Evolutionary conservation across 192 early-diverging fungal genomes (phyloP), one percentile per base, ranked within the genome.

Genomic region (Backusella tarrabulga): DNA sequence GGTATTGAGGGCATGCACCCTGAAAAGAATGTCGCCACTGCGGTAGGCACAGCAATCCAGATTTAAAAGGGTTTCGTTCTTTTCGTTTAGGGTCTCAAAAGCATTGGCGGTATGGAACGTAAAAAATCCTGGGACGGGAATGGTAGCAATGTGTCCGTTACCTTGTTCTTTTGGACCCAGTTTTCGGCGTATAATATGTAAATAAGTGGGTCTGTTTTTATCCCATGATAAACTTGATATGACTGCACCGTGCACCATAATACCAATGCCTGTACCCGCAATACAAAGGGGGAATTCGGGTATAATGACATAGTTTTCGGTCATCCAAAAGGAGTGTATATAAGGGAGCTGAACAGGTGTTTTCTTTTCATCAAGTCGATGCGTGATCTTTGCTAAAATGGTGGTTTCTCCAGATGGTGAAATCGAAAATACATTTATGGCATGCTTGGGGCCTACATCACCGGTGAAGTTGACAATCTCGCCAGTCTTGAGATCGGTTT

Each of bases 261-360:
- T 41, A 5, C 35, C 52, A 4, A 75, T 3, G 2, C 74, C 74
- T 17, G 29, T 75, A 6, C 44, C 56, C 11, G 56, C 21, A 75
- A 83, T 79, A 42, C 80, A 74, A 46, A 87, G 79, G 29, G 87
- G 89, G 74, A 80, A 88, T 73, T 85, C 84, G n/a, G 82, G 80
- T n/a, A 90, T 56, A 14, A 92, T 74, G 40, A 92, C 76, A 83
- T 90, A 91, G 15, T 85, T 83, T 70, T 87, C 81, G 26, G 89
- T 90, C 60, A 85, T 38, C 3, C 72, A 70, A 70, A 92, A 89
- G 17, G 85, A 84, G 74, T 92, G 91, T 35, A 86, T 80, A 69
- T 91, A 92, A 4, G 83, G 72, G 6, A 84, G 50, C 6, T 68
- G 74, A 15, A 82, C 34, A 26, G 56, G 70, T 4, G 73, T 35